phyloP scores from a whole-genome alignment of 2,329 filamentous ascomycete species.

The Calonectria montana region DNA sequence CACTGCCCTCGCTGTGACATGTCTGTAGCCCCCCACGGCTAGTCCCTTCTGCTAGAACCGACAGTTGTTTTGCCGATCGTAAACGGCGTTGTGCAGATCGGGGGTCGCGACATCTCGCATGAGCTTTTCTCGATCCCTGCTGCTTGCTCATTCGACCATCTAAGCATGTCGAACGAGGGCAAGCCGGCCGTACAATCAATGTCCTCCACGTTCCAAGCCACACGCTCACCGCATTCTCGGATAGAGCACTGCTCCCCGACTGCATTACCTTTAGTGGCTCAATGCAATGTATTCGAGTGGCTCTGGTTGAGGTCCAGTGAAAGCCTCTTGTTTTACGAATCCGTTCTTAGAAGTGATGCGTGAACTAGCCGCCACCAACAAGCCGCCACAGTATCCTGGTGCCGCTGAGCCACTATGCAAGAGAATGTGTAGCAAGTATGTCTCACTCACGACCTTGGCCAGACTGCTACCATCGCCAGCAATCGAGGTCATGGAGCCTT shows the following conservation, averaged over 20 bases:
- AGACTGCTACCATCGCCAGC: not conserved
- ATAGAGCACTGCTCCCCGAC: not conserved
- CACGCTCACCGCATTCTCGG: not conserved
- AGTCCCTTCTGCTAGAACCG: not conserved
- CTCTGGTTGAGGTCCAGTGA: not conserved
- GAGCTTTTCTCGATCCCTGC: conserved; percentile 16
- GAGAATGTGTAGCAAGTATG: not conserved
- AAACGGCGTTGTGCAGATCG: conserved; percentile 32
- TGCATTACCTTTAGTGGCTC: not conserved
- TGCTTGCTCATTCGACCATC: conserved; percentile 12
- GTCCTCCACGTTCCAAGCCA: not conserved
- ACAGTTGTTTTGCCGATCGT: conserved; percentile 5
- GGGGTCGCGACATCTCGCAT: conserved; percentile 31
- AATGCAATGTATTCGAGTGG: not conserved
- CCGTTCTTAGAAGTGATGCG: not conserved
- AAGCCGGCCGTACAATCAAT: not conserved
- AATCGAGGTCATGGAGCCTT: not conserved
- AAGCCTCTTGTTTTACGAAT: not conserved
- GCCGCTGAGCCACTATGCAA: not conserved
- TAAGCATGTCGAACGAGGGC: conserved; percentile 1
- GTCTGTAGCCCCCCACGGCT: not conserved
- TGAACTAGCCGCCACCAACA: not conserved
- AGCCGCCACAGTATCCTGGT: not conserved
- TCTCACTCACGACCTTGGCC: not conserved
- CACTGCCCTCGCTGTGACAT: not conserved